These are phyloP conservation scores for Noccaea caerulescens DNA, from an alignment of 345 rosid species.

Conservation along the genomic window DNA sequence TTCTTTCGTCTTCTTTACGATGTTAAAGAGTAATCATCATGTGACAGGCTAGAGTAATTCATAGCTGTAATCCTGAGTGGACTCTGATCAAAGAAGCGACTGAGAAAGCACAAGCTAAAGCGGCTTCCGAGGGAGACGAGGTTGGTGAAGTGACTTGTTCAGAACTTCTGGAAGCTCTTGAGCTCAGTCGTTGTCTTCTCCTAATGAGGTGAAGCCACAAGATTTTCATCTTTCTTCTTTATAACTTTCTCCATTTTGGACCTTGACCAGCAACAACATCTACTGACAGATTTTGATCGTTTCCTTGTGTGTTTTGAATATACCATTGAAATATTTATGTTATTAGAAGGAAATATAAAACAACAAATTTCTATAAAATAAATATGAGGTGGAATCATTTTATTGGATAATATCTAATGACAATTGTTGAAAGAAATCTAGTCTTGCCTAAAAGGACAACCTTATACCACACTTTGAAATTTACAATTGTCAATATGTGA, in stretches of 20 bases:
- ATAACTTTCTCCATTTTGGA: not conserved
- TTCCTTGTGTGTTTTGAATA: not conserved
- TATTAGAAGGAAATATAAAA: not conserved
- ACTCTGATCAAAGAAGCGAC: slow-evolving; percentile 86
- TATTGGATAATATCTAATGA: not conserved
- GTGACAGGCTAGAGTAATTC: slow-evolving; percentile 90
- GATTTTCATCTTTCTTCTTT: slow-evolving; percentile 15
- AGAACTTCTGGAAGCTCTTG: slow-evolving; percentile 98
- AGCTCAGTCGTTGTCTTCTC: slow-evolving; percentile 93
- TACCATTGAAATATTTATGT: slow-evolving; percentile 6
- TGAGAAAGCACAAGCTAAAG: slow-evolving; percentile 81
- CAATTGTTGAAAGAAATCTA: slow-evolving; percentile 17
- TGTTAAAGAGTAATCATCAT: slow-evolving; percentile 29
- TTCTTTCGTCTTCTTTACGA: slow-evolving; percentile 13
- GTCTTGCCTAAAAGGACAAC: slow-evolving; percentile 7
- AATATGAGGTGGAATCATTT: slow-evolving; percentile 18
- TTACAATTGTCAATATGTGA: slow-evolving; percentile 17
- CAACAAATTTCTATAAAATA: not conserved
- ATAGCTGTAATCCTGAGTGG: slow-evolving; percentile 89
- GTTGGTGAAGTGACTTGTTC: slow-evolving; percentile 90
- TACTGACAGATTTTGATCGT: not conserved
- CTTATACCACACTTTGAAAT: not conserved
- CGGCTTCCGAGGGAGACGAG: slow-evolving; percentile 78
- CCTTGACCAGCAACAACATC: not conserved
- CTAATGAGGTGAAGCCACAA: slow-evolving; percentile 75